phyloP scores from a whole-genome alignment of 805 yeast species.

The Kluyveromyces lactis region DNA sequence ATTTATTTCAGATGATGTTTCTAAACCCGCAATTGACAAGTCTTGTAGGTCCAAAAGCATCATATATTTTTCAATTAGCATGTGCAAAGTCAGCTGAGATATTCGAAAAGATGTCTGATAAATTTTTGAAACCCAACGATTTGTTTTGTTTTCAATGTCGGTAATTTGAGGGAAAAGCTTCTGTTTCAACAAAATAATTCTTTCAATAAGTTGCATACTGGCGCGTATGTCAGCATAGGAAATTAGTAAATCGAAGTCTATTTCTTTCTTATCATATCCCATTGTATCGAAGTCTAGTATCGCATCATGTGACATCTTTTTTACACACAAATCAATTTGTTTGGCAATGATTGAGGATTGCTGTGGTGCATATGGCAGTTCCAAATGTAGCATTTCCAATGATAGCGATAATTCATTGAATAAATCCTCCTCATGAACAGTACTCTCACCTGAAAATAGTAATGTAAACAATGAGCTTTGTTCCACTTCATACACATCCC shows the following conservation, averaged over 20 bases:
- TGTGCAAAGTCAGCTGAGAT: background rate
- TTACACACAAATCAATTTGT: conserved; percentile 25
- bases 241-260: background rate
- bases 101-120: background rate
- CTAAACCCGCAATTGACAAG: background rate
- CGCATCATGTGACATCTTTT: conserved; percentile 24
- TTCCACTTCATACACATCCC: conserved; percentile 70
- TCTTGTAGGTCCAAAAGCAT: background rate
- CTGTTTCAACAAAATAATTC: no score
- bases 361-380: background rate
- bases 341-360: conserved; percentile 1
- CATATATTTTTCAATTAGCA: background rate
- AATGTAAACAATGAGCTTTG: background rate
- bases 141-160: no score
- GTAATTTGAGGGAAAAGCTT: no score
- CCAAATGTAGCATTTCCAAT: background rate
- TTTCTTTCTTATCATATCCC: background rate
- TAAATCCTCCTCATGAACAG: background rate
- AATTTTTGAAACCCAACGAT: background rate
- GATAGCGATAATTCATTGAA: background rate
- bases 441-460: background rate
- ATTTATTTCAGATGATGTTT: background rate
- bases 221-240: no score
- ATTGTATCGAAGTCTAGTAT: conserved; percentile 7
- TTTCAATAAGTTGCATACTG: no score